Evolutionary conservation across 2,329 filamentous ascomycete species (phyloP).

Genomic region (Exophiala oligosperma): DNA sequence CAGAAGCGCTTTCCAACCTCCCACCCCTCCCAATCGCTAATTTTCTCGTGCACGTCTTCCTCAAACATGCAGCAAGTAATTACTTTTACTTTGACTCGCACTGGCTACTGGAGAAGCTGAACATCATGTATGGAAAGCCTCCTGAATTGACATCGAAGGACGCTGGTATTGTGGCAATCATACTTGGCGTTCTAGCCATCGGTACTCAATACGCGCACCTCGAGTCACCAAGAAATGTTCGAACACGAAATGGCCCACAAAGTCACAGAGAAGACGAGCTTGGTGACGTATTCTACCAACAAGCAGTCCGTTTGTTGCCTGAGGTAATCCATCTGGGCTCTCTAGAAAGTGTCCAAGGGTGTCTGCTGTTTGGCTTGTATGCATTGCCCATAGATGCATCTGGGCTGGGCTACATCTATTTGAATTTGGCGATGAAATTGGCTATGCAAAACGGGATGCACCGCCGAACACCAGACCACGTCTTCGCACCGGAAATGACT

Average conservation of each 20-base stretch:
- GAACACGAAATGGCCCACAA: constrained; percentile 33
- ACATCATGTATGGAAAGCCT: constrained; percentile 39
- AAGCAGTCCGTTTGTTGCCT: constrained; percentile 55
- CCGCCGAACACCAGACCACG: constrained; percentile 50
- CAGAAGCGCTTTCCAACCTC: constrained; percentile 40
- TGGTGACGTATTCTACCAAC: constrained; percentile 58
- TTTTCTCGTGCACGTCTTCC: constrained; percentile 45
- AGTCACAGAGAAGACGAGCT: constrained; percentile 50
- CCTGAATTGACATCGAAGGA: constrained; percentile 39
- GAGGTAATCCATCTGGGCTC: constrained; percentile 59
- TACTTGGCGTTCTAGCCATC: constrained; percentile 45
- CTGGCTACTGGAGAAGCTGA: constrained; percentile 42
- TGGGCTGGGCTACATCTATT: constrained; percentile 58
- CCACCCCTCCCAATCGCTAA: constrained; percentile 45
- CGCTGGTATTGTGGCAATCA: constrained; percentile 42
- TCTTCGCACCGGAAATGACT: constrained; percentile 48
- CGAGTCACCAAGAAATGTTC: constrained; percentile 32
- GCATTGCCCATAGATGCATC: constrained; percentile 57
- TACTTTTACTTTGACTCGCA: constrained; percentile 46
- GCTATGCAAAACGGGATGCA: constrained; percentile 64
- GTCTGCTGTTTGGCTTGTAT: constrained; percentile 57
- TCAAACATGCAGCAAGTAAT: constrained; percentile 45
- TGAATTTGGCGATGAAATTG: constrained; percentile 57
- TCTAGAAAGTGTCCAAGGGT: constrained; percentile 59
- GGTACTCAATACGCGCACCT: constrained; percentile 47